phyloP scores from a whole-genome alignment of 179 eudicot genomes.

The Gypsophila paniculata region DNA sequence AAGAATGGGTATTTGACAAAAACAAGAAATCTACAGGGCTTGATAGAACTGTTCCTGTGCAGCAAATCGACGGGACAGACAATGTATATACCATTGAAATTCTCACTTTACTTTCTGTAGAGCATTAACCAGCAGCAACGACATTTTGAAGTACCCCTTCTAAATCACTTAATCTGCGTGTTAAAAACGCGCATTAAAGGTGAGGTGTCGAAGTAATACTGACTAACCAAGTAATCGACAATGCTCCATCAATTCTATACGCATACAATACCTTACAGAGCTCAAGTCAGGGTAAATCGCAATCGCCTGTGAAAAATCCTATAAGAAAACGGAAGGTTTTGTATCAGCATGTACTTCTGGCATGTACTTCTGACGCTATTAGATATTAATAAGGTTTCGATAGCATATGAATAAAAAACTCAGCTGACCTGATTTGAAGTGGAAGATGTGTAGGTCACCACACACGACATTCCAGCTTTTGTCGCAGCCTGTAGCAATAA shows the following conservation, averaged over 20 bases:
- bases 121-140: slow-evolving; percentile 44
- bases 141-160: slow-evolving; percentile 57
- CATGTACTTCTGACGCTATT: no score
- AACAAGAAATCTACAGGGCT: neutral
- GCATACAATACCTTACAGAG: slow-evolving; percentile 51
- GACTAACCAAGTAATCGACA: neutral
- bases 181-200: neutral
- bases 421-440: slow-evolving; percentile 71
- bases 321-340: neutral
- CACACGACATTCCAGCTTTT: slow-evolving; percentile 87
- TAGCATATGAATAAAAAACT: neutral
- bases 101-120: slow-evolving; percentile 21
- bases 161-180: slow-evolving; percentile 70
- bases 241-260: neutral
- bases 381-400: neutral
- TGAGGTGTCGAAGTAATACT: neutral
- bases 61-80: slow-evolving; percentile 1
- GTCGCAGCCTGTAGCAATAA: slow-evolving; percentile 71
- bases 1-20: neutral
- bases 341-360: neutral
- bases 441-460: slow-evolving; percentile 76
- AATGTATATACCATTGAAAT: slow-evolving; percentile 15
- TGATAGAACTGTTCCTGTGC: neutral
- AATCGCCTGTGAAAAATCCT: slow-evolving; percentile 83
- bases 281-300: slow-evolving; percentile 82